Evolutionary conservation across 768 basidiomycete species (phyloP).

Genomic region (Phallus indusiatus): DNA sequence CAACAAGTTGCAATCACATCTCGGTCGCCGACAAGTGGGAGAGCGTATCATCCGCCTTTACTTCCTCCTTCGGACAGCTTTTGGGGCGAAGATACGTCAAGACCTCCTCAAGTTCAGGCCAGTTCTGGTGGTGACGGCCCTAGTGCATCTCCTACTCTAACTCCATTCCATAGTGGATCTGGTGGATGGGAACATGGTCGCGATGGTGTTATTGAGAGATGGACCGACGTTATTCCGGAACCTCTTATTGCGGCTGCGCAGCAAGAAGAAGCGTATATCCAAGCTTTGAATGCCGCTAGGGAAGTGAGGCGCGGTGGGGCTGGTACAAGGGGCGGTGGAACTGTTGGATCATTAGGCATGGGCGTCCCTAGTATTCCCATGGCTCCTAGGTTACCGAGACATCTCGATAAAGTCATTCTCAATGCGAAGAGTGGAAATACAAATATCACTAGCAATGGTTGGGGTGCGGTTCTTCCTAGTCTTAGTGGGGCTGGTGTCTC

Average conservation of each 20-base stretch:
- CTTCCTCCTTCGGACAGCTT: slow-evolving; percentile 5
- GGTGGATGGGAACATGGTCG: slow-evolving; percentile 6
- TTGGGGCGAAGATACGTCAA: slow-evolving; percentile 24
- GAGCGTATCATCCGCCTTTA: slow-evolving; percentile 15
- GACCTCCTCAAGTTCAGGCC: slow-evolving; percentile 31
- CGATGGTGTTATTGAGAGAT: slow-evolving; percentile 23
- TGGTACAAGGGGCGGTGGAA: background rate
- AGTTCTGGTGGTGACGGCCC: background rate
- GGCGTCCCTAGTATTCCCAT: slow-evolving; percentile 68
- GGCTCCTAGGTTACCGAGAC: slow-evolving; percentile 80
- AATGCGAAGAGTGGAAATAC: slow-evolving; percentile 41
- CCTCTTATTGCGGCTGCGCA: slow-evolving; percentile 71
- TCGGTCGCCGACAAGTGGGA: slow-evolving; percentile 21
- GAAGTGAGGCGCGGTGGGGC: slow-evolving; percentile 13
- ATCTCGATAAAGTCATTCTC: slow-evolving; percentile 89
- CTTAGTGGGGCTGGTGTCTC: slow-evolving; percentile 17
- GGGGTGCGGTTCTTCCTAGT: slow-evolving; percentile 18
- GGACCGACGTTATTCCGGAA: slow-evolving; percentile 74
- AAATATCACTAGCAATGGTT: slow-evolving; percentile 23
- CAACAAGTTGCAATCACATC: slow-evolving; percentile 28
- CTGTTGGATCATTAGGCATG: slow-evolving; percentile 23
- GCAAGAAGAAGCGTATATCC: slow-evolving; percentile 74
- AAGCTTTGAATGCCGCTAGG: slow-evolving; percentile 25
- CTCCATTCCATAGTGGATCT: slow-evolving; percentile 18
- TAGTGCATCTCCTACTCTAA: slow-evolving; percentile 11